Conservation (phyloP, 2,329 filamentous ascomycete genomes). For the Clarireedia hainanense region DNA sequence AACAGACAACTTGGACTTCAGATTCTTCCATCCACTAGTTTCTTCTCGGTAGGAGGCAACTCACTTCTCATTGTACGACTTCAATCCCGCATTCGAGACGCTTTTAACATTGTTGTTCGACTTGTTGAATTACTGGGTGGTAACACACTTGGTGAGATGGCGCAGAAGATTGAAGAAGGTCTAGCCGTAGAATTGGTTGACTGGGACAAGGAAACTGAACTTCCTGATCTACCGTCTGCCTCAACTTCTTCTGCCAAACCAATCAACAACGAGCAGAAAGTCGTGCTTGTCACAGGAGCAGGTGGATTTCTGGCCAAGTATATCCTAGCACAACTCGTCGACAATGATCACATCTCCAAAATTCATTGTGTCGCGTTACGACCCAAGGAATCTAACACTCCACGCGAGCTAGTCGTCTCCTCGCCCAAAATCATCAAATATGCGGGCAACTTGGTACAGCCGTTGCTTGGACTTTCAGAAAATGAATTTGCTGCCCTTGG, state of each 20-base stretch:
- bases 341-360: neutral
- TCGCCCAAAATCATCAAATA: neutral
- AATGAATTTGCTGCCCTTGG: neutral
- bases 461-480: neutral
- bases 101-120: constrained; percentile 16
- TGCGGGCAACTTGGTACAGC: neutral
- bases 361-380: neutral
- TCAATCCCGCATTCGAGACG: constrained; percentile 20
- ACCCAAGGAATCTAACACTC: neutral
- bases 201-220: neutral
- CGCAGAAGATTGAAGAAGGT: constrained; percentile 1
- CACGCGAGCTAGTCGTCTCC: neutral
- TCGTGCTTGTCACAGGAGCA: neutral
- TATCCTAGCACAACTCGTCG: neutral
- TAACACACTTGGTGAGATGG: constrained; percentile 21
- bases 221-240: neutral
- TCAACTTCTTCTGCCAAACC: too few relatives aligned
- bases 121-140: constrained; percentile 22
- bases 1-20: neutral
- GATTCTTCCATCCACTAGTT: constrained; percentile 12
- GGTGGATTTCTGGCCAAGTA: neutral
- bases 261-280: neutral
- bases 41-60: constrained; percentile 32
- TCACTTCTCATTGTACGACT: constrained; percentile 30
- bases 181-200: neutral